Base-by-base conservation (phyloP, 768 basidiomycete species). In the Cystobasidium onofrii region DNA sequence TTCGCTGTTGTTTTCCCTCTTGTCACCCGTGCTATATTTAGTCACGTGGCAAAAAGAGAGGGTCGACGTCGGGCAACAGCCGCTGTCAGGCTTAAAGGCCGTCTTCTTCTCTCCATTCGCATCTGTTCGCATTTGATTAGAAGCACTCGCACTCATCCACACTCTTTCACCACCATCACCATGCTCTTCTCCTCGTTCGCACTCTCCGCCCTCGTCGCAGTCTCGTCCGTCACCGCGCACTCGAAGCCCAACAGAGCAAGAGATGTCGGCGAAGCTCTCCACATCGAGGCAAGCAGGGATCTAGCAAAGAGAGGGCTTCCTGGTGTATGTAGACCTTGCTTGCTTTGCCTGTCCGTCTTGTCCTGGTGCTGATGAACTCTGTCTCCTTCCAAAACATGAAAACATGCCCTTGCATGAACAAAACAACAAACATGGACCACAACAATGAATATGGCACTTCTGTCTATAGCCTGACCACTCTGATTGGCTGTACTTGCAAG, bases 221-320 rank as follows among this genome's bases (percentile, higher is more conserved):
- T 60, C 12, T 60, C 57, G 15, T 4, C 57, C 12, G 57, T 60
- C 25, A 34, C 9, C 15, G 57, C 29, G 6, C 57, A 60, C 33
- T 60, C 57, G 33, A 60, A 60, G 33, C 57, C 57, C 25, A 60
- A 60, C 57, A 27, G 57, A 60, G 57, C 57, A 60, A 60, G 57
- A 60, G 57, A 60, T 20, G 57, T 29, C 10, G 57, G 13, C 25
- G 57, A 60, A 12, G 57, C 23, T 12, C 27, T 15, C 12, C 57
- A 60, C 25, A 12, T 12, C 17, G 23, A 29, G 7, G 57, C 23
- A 17, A 60, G 23, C 57, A 29, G 9, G 2, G 57, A 60, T 4
- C 57, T 60, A 4, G 57, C 27, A 29, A 29, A 60, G 23, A 60
- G 57, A 34, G 57, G 57, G 2, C 57, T 60, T 4, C 57, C 57